These are phyloP conservation scores for Populus hybrid DNA, from an alignment of 441 rosid genomes.

Conservation along the genomic window DNA sequence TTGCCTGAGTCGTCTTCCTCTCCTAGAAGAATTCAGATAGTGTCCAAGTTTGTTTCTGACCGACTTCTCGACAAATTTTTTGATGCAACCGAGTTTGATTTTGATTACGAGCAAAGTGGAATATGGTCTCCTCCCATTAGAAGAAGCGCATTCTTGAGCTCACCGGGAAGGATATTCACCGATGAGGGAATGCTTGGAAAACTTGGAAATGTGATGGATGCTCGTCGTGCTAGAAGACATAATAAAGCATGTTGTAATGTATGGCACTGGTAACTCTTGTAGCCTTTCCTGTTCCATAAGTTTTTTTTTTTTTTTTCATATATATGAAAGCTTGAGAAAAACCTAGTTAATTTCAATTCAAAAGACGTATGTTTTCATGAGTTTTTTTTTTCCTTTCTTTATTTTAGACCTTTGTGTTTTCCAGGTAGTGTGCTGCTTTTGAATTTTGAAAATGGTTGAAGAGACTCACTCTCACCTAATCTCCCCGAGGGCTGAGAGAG, in stretches of 20 bases:
- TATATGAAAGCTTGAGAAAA: too few relatives aligned
- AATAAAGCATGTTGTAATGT: conserved; percentile 23
- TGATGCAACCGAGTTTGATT: conserved; percentile 60
- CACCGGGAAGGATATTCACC: conserved; percentile 51
- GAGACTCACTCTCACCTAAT: background rate
- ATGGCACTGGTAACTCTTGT: conserved; percentile 10
- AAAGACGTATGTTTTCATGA: background rate
- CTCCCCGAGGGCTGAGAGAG: background rate
- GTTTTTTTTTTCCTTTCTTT: background rate
- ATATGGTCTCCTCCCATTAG: conserved; percentile 78
- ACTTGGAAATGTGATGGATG: conserved; percentile 31
- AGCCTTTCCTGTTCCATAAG: background rate
- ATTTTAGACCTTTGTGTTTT: background rate
- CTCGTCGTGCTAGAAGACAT: conserved; percentile 23
- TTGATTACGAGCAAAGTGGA: conserved; percentile 63
- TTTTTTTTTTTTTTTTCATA: background rate
- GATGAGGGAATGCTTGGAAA: conserved; percentile 48
- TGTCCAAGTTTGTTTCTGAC: conserved; percentile 62
- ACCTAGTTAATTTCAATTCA: background rate
- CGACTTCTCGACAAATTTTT: conserved; percentile 59
- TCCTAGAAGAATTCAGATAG: conserved; percentile 42
- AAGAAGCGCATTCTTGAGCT: conserved; percentile 58
- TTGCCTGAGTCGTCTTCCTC: conserved; percentile 11
- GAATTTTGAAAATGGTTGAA: conserved; percentile 1
- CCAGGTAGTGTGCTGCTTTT: conserved; percentile 37